These are phyloP conservation scores for Hyaloscypha finlandica DNA, from an alignment of 495 filamentous ascomycete genomes.

Conservation along the genomic window DNA sequence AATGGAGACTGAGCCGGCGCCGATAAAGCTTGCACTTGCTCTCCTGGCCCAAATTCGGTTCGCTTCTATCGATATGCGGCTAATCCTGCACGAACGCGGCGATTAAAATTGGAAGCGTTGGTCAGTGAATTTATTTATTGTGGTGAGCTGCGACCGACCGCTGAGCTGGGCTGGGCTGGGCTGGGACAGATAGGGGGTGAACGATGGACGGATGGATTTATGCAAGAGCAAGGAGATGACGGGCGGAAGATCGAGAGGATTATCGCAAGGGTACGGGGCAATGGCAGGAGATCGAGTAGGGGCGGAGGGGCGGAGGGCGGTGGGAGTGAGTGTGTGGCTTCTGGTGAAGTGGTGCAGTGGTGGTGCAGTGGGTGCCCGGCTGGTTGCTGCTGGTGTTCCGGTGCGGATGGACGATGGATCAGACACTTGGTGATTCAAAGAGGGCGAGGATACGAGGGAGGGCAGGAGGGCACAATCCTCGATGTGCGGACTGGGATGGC, in stretches of 20 bases:
- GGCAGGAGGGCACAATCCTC: neutral
- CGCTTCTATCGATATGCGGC: neutral
- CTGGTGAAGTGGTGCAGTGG: too few relatives aligned
- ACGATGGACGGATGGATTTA: neutral
- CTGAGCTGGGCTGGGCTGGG: neutral
- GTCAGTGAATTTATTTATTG: too few relatives aligned
- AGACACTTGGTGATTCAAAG: slow-evolving; percentile 9
- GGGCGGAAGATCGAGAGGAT: slow-evolving; percentile 3
- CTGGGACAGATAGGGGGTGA: neutral
- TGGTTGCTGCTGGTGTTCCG: neutral
- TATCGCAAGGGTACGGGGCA: slow-evolving; percentile 6
- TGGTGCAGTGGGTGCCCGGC: too few relatives aligned
- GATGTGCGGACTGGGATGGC: neutral
- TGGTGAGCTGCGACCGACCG: too few relatives aligned
- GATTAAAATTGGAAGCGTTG: neutral
- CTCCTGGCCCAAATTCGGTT: neutral
- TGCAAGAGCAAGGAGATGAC: neutral
- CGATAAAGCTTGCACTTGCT: neutral
- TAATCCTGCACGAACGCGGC: neutral
- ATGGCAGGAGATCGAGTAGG: neutral
- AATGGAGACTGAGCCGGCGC: neutral
- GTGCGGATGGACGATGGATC: neutral
- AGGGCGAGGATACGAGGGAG: neutral
- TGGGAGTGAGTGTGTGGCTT: too few relatives aligned
- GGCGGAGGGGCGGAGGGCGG: neutral